Evolutionary conservation across 1,284 basidiomycete genomes (phyloP), one percentile per base, ranked within the genome.

Genomic region (Malassezia globosa): DNA sequence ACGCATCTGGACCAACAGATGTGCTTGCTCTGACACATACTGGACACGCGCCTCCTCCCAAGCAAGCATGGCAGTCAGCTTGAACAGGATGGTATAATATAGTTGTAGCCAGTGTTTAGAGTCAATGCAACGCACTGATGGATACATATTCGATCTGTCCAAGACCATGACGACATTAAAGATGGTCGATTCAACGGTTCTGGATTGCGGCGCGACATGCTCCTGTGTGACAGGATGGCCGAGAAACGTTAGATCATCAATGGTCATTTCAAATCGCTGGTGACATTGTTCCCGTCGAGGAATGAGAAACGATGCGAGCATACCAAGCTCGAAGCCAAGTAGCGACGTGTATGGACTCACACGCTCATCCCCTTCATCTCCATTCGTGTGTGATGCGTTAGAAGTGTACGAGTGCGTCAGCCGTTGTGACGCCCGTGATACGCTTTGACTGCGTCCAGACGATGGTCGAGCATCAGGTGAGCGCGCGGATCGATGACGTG

Each of bases 241-340:
- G 33, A 96, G 78, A 68, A 96, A 96, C 1, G 82, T 85, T n/a
- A 96, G 77, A 62, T 90, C 84, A 64, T 96, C 89, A 18, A 95
- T 82, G 37, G 85, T 73, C 23, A 97, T 79, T 71, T 94, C 89
- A 66, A 95, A 96, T 66, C 87, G 87, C 69, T 88, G 86, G 72
- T 96, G 87, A 66, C 88, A 94, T 68, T 89, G 80, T 14, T 82
- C 78, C 24, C 76, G 75, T 37, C 82, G 60, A 0, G 89, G 88
- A 52, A 83, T 84, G 6, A 96, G 77, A 54, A 94, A 76, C 44
- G 79, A 80, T 21, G 86, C 85, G 25, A 96, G 77, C 61, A 88
- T 84, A 54, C 84, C 82, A 11, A 83, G 75, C 7, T 82, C 80
- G 72, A 87, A 94, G 4, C 84, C 85, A 27, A 96, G 78, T 16